These are phyloP conservation scores for Ogataea kodamae DNA, from an alignment of 805 yeast genomes.

Conservation along the genomic window DNA sequence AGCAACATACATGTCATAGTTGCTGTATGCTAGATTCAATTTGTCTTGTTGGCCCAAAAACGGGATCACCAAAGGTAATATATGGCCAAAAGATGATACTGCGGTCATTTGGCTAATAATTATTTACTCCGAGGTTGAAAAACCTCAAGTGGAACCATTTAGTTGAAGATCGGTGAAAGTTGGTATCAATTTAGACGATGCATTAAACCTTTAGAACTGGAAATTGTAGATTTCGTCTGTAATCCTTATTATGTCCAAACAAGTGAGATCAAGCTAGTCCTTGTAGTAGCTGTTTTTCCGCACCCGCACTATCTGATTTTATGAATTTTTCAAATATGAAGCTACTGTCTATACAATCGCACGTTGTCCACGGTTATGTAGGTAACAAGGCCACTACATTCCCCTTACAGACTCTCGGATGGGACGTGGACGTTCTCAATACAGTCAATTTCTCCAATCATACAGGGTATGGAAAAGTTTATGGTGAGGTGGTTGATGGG, in stretches of 20 bases:
- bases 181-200: too few species aligned
- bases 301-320: slow-evolving; percentile 2
- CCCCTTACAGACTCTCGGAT: slow-evolving; percentile 60
- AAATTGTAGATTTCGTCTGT: too few species aligned
- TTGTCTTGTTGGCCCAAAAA: slow-evolving; percentile 41
- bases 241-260: too few species aligned
- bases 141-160: too few species aligned
- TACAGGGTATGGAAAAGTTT: slow-evolving; percentile 61
- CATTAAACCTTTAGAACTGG: too few species aligned
- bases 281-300: too few species aligned
- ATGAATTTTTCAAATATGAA: slow-evolving; percentile 2
- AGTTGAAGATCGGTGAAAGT: too few species aligned
- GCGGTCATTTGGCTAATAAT: slow-evolving; percentile 2
- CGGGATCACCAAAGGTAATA: slow-evolving; percentile 21
- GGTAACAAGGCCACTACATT: slow-evolving; percentile 67
- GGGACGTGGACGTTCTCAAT: slow-evolving; percentile 67
- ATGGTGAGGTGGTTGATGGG: slow-evolving; percentile 44
- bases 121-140: background rate
- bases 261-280: too few species aligned
- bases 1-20: slow-evolving; percentile 29
- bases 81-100: slow-evolving; percentile 21
- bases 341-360: slow-evolving; percentile 60
- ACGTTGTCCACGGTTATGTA: slow-evolving; percentile 71
- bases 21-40: slow-evolving; percentile 32
- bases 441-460: slow-evolving; percentile 68